Base-by-base conservation (phyloP, 129 eudicot genomes). In the Erigeron canadensis region DNA sequence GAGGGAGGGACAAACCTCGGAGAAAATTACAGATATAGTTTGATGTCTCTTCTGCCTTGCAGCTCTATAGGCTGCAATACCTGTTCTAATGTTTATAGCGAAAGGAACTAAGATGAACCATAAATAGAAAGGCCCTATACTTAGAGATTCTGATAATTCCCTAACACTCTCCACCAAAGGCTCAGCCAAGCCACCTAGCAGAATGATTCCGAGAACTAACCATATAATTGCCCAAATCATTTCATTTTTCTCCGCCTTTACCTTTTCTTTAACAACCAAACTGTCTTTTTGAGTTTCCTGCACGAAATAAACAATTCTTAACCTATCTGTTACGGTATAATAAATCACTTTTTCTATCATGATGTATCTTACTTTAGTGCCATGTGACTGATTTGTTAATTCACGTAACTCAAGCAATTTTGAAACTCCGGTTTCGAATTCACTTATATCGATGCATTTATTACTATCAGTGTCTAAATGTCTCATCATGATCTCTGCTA, bases 21-120 rank as follows among this genome's bases (percentile, higher is more conserved):
- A 88, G 65, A 88, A 81, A 70, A 89, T 83, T 73, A 88, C 74
- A 53, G 96, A 86, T 41, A 79, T 81, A 8, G 84, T 77, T 42
- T 69, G 81, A 48, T 53, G 58, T 60, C 72, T 86, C 79, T 76
- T 83, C 57, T 75, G 64, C 8, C 69, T 53, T 7, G 82, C 84
- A 56, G 83, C 79, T 65, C 40, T 79, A 77, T 85, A 79, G 15
- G 89, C 85, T 15, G 91, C 87, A 13, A 81, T 74, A 7, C 87
- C 85, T 18, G 75, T 63, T 73, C 88, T 79, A 10, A 87, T 86
- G 44, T 88, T 88, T 19, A 91, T 88, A 61, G 91, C 96, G 65
- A 86, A 65, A 4, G 91, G 91, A 65, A 85, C 81, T 5, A 83
- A 46, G 18, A 86, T 75, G 51, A 88, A 88, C 0, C 91, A 82